These are phyloP conservation scores for Cystobasidium onofrii DNA, from an alignment of 768 basidiomycete genomes.

Conservation along the genomic window DNA sequence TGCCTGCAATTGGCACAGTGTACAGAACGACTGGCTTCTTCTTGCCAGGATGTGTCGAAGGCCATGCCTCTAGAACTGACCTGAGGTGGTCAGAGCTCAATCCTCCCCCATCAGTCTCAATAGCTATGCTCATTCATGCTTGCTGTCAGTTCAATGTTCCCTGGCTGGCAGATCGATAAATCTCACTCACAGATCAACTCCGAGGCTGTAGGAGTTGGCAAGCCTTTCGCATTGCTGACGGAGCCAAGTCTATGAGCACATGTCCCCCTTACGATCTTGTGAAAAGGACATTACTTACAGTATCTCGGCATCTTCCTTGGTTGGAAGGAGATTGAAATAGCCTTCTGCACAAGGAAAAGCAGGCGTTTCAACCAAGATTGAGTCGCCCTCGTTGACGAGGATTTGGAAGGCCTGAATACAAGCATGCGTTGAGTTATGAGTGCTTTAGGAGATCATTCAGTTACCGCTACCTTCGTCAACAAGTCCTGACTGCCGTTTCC, in stretches of 20 bases:
- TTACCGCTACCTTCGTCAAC: conserved; percentile 67
- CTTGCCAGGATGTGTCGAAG: conserved; percentile 52
- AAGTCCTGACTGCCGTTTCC: conserved; percentile 83
- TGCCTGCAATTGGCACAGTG: conserved; percentile 68
- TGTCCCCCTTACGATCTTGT: too few relatives aligned
- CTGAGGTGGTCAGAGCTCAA: conserved; percentile 58
- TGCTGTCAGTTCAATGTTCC: not conserved
- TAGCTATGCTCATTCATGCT: conserved; percentile 47
- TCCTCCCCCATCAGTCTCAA: conserved; percentile 67
- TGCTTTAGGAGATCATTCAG: conserved; percentile 36
- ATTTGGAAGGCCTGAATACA: conserved; percentile 59
- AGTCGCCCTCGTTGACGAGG: conserved; percentile 68
- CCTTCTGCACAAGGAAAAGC: conserved; percentile 51
- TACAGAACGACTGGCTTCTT: conserved; percentile 56
- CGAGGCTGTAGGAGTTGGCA: not conserved
- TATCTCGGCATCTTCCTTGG: not conserved
- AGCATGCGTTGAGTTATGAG: conserved; percentile 4
- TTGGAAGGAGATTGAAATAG: not conserved
- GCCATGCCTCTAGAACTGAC: conserved; percentile 62
- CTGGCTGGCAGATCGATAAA: too few relatives aligned
- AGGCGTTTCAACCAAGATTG: conserved; percentile 71
- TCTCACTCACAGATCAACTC: not conserved
- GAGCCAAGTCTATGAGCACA: not conserved
- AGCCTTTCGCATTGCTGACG: not conserved
- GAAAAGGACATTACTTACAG: too few relatives aligned